A percentile compares a stretch with the other conserved stretches of the same genome.
These are phyloP conservation scores for Rhodotorula babjevae DNA, from an alignment of 768 basidiomycete species.

Conservation along the genomic window DNA sequence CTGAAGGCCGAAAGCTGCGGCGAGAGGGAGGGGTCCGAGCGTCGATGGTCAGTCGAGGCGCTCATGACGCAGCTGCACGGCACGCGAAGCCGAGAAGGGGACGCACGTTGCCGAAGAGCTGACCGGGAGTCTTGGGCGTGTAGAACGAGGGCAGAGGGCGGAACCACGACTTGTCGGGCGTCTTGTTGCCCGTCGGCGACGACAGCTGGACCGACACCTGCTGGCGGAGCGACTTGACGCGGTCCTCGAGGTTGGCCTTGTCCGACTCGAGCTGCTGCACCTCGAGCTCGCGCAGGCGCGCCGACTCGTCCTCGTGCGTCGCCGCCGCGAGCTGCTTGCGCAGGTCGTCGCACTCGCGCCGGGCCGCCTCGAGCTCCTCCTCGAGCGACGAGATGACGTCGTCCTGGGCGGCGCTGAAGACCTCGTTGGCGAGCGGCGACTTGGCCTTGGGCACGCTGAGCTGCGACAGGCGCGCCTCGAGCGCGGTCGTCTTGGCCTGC, in stretches of 20 bases:
- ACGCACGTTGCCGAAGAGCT: constrained; percentile 39
- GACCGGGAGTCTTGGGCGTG: constrained; percentile 42
- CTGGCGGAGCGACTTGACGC: constrained; percentile 52
- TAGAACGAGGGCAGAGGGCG: constrained; percentile 30
- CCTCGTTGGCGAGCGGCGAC: constrained; percentile 31
- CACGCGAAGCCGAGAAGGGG: too few relatives aligned
- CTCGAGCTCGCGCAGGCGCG: constrained; percentile 61
- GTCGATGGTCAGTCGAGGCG: constrained; percentile 54
- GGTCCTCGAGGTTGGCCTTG: constrained; percentile 68
- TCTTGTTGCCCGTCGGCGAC: constrained; percentile 3
- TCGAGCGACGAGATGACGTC: constrained; percentile 52
- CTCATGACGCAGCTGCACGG: too few relatives aligned
- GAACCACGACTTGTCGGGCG: constrained; percentile 37
- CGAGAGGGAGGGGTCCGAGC: constrained; percentile 47
- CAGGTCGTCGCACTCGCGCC: constrained; percentile 68
- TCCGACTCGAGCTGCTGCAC: constrained; percentile 72
- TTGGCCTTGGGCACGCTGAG: constrained; percentile 35
- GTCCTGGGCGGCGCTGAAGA: constrained; percentile 22
- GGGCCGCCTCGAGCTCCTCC: constrained; percentile 68
- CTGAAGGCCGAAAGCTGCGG: constrained; percentile 37
- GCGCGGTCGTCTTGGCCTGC: constrained; percentile 19
- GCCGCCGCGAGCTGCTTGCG: constrained; percentile 63
- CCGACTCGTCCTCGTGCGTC: constrained; percentile 58
- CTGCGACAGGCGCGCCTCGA: constrained; percentile 29
- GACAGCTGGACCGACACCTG: constrained; percentile 33